Evolutionary conservation across 179 eudicot species (phyloP), one percentile per base, ranked within the genome.

Genomic region (Actinidia arguta): DNA sequence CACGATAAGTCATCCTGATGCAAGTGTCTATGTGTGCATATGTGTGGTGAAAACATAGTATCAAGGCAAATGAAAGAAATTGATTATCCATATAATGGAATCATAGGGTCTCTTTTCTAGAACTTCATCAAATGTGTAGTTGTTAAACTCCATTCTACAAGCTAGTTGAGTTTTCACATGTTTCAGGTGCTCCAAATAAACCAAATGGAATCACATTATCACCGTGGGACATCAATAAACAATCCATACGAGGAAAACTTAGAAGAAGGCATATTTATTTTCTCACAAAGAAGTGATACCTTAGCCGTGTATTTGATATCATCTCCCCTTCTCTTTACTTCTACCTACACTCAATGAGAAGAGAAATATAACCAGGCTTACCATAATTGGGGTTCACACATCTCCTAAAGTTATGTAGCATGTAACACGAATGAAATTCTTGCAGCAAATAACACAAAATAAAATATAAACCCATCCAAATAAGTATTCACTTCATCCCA

Each of bases 271-370:
- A 79, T 14, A 42, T 55, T 51, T 48, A n/a, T 39, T 68, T 16
- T 3, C 67, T 69, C 51, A 16, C 76, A 52, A 67, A 69, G 59
- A 64, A 78, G 47, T 51, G 77, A 78, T 93, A 96, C 99, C 98
- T 94, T 94, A 17, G 97, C 99, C 86, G 93, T 94, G 86, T 94
- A 96, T 85, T 96, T 96, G 73, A 94, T 93, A 80, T 96, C 99
- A 89, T 95, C 98, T 82, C 99, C 99, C 83, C 98, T 93, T 91
- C 90, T 94, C 91, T 96, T 96, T 74, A 96, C 97, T 90, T 96
- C 94, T 84, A 96, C 99, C 99, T 96, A 89, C 84, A 83, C 81
- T 81, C 8, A 81, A 68, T 51, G 63, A 75, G 59, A 87, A 44
- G 66, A 58, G 0, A 72, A 52, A 74, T 61, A 52, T 47, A 51